Percentiles rank a stretch among this genome's conserved stretches.
Evolutionary conservation across 139 green algal species (phyloP).

Genomic region (Auxenochlorella pyrenoidosa): DNA sequence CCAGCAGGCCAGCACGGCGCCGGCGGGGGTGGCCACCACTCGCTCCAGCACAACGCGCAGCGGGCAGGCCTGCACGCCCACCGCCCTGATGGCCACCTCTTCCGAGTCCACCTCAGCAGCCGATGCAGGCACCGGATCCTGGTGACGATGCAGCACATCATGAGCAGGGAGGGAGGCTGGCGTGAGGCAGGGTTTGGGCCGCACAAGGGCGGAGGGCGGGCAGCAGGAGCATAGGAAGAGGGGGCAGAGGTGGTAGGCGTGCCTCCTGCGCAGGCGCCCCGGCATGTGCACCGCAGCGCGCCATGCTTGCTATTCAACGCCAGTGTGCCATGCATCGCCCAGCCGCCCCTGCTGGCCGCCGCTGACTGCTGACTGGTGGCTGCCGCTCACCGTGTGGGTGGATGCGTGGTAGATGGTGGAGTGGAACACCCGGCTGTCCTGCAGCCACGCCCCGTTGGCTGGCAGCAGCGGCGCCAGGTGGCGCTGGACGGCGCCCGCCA

Average conservation of each 20-base stretch:
- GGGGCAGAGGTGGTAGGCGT: not conserved
- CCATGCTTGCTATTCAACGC: not conserved
- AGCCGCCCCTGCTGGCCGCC: too few relatives aligned
- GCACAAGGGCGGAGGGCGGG: not conserved
- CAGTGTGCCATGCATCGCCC: too few relatives aligned
- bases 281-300: too few relatives aligned
- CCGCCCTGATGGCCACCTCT: slow-evolving; percentile 39
- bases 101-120: slow-evolving; percentile 47
- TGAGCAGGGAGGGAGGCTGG: too few relatives aligned
- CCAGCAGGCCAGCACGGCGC: slow-evolving; percentile 76
- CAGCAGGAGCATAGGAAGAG: not conserved
- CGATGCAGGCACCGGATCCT: slow-evolving; percentile 63
- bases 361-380: not conserved
- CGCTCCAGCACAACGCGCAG: slow-evolving; percentile 68
- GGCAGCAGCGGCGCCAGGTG: slow-evolving; percentile 52
- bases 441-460: slow-evolving; percentile 63
- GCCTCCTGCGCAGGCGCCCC: too few relatives aligned
- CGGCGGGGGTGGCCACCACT: slow-evolving; percentile 60
- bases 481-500: slow-evolving; percentile 34
- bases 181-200: not conserved
- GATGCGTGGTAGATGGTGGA: slow-evolving; percentile 75
- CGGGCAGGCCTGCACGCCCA: slow-evolving; percentile 53
- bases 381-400: slow-evolving; percentile 57
- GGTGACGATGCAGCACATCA: not conserved
- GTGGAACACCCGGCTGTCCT: slow-evolving; percentile 68